Conservation (phyloP, 106 monocot species). For the Xerophyta viscosa region DNA sequence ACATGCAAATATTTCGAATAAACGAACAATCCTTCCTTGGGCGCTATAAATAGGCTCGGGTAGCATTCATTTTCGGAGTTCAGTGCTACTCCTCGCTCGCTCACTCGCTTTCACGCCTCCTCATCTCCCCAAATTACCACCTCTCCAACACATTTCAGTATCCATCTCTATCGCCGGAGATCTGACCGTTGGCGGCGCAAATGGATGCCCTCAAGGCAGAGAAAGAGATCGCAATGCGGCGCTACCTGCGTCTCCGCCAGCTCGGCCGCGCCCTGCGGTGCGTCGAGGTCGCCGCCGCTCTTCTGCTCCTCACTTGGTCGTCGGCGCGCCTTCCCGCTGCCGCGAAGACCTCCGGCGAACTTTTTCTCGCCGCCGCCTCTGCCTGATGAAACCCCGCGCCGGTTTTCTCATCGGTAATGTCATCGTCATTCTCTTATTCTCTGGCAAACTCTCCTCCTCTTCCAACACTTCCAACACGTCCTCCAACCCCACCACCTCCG, state of each 20-base stretch:
- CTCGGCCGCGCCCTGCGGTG: constrained; percentile 16
- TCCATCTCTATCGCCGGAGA: too few species aligned
- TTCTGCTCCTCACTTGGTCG: constrained; percentile 27
- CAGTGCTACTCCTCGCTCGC: too few species aligned
- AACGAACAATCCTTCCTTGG: too few species aligned
- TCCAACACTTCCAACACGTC: background rate
- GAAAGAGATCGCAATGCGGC: constrained; percentile 19
- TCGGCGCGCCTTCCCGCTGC: constrained; percentile 19
- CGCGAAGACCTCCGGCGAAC: constrained; percentile 18
- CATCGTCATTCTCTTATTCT: constrained; percentile 48
- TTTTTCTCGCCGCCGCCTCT: constrained; percentile 22
- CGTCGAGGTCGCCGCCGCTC: constrained; percentile 13
- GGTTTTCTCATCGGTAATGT: constrained; percentile 61
- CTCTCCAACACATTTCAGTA: too few species aligned
- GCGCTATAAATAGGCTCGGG: too few species aligned
- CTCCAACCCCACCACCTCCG: too few species aligned
- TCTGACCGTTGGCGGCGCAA: background rate
- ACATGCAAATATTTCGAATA: too few species aligned
- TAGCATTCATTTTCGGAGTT: too few species aligned
- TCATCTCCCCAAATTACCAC: too few species aligned
- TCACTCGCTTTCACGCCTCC: too few species aligned
- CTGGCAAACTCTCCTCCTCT: constrained; percentile 19
- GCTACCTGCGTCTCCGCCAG: constrained; percentile 15
- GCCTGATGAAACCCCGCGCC: constrained; percentile 34
- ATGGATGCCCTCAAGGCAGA: constrained; percentile 22